Conservation (phyloP, 495 filamentous ascomycete species). For the Pseudevernia furfuracea region DNA sequence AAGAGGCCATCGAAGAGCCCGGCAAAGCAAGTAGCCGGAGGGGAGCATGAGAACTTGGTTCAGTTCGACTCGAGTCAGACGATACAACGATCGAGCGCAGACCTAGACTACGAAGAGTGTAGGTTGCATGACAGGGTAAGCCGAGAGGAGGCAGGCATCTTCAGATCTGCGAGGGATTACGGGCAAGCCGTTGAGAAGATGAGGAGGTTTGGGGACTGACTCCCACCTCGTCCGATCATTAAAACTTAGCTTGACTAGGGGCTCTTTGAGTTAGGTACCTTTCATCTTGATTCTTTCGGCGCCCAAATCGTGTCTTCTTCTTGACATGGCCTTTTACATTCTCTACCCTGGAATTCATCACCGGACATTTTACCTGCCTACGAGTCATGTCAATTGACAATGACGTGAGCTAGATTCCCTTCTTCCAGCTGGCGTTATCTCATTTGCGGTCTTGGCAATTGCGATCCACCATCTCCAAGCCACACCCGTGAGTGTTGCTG, state of each 20-base stretch:
- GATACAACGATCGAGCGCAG: not conserved
- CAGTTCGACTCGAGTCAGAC: not conserved
- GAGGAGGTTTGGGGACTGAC: conserved; percentile 4
- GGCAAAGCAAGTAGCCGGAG: not conserved
- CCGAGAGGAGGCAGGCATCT: conserved; percentile 9
- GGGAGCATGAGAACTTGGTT: not conserved
- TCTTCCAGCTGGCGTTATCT: not conserved
- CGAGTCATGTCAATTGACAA: not conserved
- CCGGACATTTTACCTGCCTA: not conserved
- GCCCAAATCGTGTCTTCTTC: not conserved
- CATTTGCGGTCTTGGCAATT: not conserved
- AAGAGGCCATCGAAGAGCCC: not conserved
- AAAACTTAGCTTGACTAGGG: not conserved
- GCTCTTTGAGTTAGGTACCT: not conserved
- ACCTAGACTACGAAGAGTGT: conserved; percentile 8
- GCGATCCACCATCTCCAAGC: not conserved
- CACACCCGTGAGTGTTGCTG: not conserved
- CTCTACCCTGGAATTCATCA: not conserved
- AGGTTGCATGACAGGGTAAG: conserved; percentile 1
- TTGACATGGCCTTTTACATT: not conserved
- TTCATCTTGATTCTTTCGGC: not conserved
- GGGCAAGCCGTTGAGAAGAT: conserved; percentile 5
- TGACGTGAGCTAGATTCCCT: not conserved
- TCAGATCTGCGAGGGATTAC: conserved; percentile 6
- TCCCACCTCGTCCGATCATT: not conserved